phyloP scores from a whole-genome alignment of 1,284 basidiomycete species.

The Trichosporon sp. region DNA sequence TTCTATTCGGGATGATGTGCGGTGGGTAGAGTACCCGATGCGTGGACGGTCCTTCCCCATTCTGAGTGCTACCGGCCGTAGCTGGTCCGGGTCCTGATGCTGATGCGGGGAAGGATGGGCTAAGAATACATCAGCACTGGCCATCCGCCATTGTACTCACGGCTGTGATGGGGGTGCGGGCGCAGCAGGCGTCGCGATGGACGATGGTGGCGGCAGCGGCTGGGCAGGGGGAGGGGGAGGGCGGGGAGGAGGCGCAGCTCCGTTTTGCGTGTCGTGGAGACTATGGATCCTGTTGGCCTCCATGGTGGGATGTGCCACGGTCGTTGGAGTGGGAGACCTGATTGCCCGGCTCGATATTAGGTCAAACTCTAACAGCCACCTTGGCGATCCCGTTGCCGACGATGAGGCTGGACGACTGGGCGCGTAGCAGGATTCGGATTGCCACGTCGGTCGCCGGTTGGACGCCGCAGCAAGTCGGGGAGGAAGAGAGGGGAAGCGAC shows the following conservation, averaged over 20 bases:
- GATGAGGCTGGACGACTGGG: not conserved
- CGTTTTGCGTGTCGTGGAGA: not conserved
- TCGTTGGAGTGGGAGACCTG: not conserved
- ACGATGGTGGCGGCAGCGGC: not conserved
- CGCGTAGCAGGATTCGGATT: not conserved
- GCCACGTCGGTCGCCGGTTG: not conserved
- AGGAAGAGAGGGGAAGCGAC: not conserved
- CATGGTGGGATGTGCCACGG: not conserved
- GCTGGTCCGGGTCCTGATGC: too few species aligned
- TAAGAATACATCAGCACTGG: not conserved
- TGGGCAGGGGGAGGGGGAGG: not conserved
- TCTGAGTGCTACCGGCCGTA: not conserved
- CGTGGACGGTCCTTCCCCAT: not conserved
- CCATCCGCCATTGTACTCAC: not conserved
- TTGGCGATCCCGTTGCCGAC: not conserved
- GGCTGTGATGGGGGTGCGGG: not conserved
- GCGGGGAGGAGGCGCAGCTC: not conserved
- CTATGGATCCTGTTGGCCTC: not conserved
- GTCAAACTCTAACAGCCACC: constrained; percentile 4
- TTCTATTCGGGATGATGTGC: not conserved
- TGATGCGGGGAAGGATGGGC: not conserved
- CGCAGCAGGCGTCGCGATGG: not conserved
- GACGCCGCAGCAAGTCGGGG: not conserved
- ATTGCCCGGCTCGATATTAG: not conserved
- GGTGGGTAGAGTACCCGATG: not conserved